Evolutionary conservation across 257 asterid species (phyloP).

Genomic region (Jaltomata sinuosa): DNA sequence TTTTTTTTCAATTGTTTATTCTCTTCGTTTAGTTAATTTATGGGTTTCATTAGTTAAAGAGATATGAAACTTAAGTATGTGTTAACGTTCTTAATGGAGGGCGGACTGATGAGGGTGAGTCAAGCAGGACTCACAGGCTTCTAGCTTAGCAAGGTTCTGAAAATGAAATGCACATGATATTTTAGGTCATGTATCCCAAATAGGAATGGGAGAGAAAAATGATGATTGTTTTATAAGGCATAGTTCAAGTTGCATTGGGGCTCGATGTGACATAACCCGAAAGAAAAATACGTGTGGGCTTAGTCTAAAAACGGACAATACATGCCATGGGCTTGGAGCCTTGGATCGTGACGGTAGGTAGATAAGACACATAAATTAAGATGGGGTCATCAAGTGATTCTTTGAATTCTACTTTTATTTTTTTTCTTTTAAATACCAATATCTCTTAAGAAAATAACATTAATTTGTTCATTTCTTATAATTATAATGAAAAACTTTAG

Average conservation of each 20-base stretch:
- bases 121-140: neutral
- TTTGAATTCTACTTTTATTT: too few relatives aligned
- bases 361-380: too few relatives aligned
- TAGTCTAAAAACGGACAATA: too few relatives aligned
- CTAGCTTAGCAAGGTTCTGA: neutral
- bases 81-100: neutral
- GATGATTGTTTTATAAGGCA: neutral
- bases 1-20: neutral
- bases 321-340: too few relatives aligned
- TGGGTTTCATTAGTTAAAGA: neutral
- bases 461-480: too few relatives aligned
- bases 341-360: too few relatives aligned
- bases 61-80: neutral
- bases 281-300: too few relatives aligned
- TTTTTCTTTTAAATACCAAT: too few relatives aligned
- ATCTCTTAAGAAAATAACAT: too few relatives aligned
- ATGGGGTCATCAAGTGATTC: too few relatives aligned
- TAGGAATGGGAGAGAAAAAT: neutral
- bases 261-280: too few relatives aligned
- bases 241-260: neutral
- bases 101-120: neutral
- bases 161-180: neutral
- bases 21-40: neutral
- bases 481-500: too few relatives aligned
- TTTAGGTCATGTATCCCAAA: neutral